Evolutionary conservation across 2,329 filamentous ascomycete genomes (phyloP), one percentile per base, ranked within the genome.

Genomic region (Rutstroemia sp.): DNA sequence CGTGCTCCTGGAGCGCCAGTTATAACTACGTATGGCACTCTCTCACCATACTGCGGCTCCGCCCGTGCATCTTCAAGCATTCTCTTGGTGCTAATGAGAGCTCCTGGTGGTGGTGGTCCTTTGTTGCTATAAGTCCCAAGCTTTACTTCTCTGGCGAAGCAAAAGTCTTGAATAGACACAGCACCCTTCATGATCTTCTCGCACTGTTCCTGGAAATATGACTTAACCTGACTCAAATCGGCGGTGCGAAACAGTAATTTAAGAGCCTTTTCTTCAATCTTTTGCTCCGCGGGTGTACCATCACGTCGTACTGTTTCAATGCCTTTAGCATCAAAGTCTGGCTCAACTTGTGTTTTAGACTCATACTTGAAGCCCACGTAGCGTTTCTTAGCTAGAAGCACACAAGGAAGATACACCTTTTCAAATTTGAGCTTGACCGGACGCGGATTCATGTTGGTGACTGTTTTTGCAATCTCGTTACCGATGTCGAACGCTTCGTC

Each of bases 311-410:
- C 92, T 0, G 95, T 99, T 75, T 99, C 95, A 61, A 97, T 99
- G 30, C 95, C 94, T 71, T 99, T 99, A 57, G 94, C 95, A 69
- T 99, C 95, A 63, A 97, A 97, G 1, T 95, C 88, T 0, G 94
- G 92, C 62, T 85, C 83, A 8, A 71, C 75, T 68, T 99, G 94
- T 16, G 80, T 77, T 39, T 80, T 81, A 62, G 78, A 82, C 69
- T 99, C 94, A 73, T 95, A 99, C 70, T 96, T 96, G 77, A 96
- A 96, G 5, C 95, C 95, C 4, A 97, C 95, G 65, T 99, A 99
- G 55, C 94, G 87, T 70, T 99, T 99, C 75, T 99, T 99, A 18
- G 95, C 91, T 0, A 99, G 79, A 4, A 99, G 79, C 0, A 97
- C 85, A 69, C 92, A 97, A 0, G 95, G 94, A 61, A 95, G 88